Base-by-base conservation (phyloP, 805 yeast genomes). In the Ascoidea rubescens region DNA sequence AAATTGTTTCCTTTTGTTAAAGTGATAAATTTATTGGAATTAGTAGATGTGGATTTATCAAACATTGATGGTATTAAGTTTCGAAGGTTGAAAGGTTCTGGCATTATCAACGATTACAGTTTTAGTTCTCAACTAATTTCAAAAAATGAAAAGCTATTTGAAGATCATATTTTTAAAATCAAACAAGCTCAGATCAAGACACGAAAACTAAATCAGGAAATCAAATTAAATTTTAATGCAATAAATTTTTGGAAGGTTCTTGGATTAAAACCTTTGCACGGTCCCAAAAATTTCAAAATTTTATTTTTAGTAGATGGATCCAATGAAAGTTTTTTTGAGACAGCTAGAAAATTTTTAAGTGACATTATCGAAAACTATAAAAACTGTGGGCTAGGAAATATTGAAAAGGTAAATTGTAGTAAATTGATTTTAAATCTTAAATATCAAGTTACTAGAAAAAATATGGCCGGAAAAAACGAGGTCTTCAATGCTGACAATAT, bases 231-330 rank as follows among this genome's bases (percentile, higher is more conserved):
- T 61, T 72, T 72, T 58, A 67, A 72, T 37, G 79, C 77, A 49
- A 63, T 74, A 16, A 63, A 65, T 54, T 75, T 74, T 59, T 82
- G 83, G 89, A 79, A 70, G 58, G 66, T 72, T 47, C 60, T 85
- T 58, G 75, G 78, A 53, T 70, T 84, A 50, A 72, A 74, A 47
- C 87, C 91, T 0, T 58, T 74, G 5, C 62, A 64, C 30, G 74
- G 72, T 1, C 63, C 67, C 1, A 82, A 83, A 55, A 68, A 75
- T 53, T 75, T 82, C 54, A 76, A 75, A 52, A 64, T 79, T 5
- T 55, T 84, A 6, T 59, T 82, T 54, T 59, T 85, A 1, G 56
- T 56, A 45, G 69, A 65, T 30, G 37, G 28, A 7, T 21, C 49
- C 12, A 42, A 48, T 31, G 55, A 50, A 1, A 62, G 62, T 32